Evolutionary conservation across 2,329 filamentous ascomycete genomes (phyloP), one percentile per base, ranked within the genome.

Genomic region (Aciculosporium take): DNA sequence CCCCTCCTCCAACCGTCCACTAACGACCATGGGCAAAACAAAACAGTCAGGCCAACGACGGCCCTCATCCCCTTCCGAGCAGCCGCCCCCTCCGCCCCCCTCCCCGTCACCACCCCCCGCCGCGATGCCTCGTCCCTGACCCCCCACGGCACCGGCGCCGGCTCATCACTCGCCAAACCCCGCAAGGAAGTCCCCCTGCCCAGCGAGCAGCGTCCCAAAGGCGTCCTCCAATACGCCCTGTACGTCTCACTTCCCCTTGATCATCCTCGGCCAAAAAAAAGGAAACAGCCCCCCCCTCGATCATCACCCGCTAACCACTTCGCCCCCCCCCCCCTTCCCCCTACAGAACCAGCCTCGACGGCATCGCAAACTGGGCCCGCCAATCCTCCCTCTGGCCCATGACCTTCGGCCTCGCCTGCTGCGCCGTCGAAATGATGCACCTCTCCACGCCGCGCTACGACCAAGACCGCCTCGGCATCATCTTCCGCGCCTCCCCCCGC

Each of bases 361-460:
- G 81, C 55, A 72, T 91, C 48, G 67, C 81, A 62, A 89, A 88
- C 67, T 93, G 85, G 85, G 81, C 77, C 29, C 79, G 85, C 39
- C 83, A 91, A 64, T 76, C 79, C 42, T 93, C 85, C 13, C 69
- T 91, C 40, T 93, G 85, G 85, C 85, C 85, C 51, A 80, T 93
- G 73, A 87, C 82, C 38, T 93, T 93, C 59, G 85, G 81, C 39
- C 80, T 91, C 37, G 85, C 85, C 55, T 93, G 85, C 72, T 93
- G 85, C 63, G 84, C 82, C 62, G 67, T 93, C 57, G 85, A 93
- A 61, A 93, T 93, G 85, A 93, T 93, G 85, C 83, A 88, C 60
- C 71, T 86, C 17, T 91, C 84, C 25, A 86, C 84, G 46, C 85
- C 85, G 12, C 81, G 85, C 28, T 91, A 93, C 74, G 85, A 93